Evolutionary conservation across 2,329 filamentous ascomycete species (phyloP), one percentile per base, ranked within the genome.

Genomic region (Penicillium sp.): DNA sequence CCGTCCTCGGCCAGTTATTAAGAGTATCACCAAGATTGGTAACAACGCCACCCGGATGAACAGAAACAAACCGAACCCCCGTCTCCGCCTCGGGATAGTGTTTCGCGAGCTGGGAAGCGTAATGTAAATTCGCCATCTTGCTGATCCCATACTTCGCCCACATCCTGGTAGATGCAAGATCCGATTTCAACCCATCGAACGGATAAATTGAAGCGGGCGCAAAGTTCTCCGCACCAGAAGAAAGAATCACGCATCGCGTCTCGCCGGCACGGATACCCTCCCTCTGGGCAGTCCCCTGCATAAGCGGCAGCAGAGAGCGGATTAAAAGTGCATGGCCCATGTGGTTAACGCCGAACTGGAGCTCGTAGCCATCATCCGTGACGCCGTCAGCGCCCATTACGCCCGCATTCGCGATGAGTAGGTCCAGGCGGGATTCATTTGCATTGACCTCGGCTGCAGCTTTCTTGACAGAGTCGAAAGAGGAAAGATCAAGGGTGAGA

Each of bases 301-400:
- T 48, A 2, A 54, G 47, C 3, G 61, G 66, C 8, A 63, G 52
- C 5, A 69, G 52, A 2, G 64, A 53, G 20, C 61, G 59, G 9
- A 63, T 67, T 7, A 69, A 55, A 1, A 68, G 50, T 9, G 59
- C 60, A 13, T 58, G 64, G 4, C 63, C 65, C 31, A 70, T 39
- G 38, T 64, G 54, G 24, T 69, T 69, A 14, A 63, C 69, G 16
- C 63, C 64, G 33, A 69, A 67, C 39, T 70, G 67, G 14, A 61
- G 49, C 46, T 70, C 66, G 50, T 68, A 64, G 14, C 66, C 64
- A 10, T 69, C 65, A 5, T 51, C 43, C 2, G 66, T 69, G 14
- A 61, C 39, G 14, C 54, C 57, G 13, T 51, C 46, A 2, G 49
- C 44, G 13, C 59, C 62, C 62, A 70, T 64, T 40, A 69, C 61